These are phyloP conservation scores for Agaricales sp. DNA, from an alignment of 1,284 basidiomycete species.

Conservation along the genomic window DNA sequence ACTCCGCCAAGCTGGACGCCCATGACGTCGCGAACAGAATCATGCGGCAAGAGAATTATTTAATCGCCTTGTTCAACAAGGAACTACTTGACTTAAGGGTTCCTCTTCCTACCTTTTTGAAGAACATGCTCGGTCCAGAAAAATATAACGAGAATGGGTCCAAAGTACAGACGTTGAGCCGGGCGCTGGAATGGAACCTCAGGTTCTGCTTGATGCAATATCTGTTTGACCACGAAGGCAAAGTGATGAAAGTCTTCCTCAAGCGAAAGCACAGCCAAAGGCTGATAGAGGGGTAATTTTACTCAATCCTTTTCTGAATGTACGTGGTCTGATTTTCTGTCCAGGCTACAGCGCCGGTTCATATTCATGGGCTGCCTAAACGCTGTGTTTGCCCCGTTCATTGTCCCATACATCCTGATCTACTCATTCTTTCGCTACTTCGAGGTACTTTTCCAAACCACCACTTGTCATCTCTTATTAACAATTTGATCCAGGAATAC, in stretches of 20 bases:
- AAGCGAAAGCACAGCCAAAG: constrained; percentile 71
- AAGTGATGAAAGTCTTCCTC: constrained; percentile 84
- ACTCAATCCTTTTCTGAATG: background rate
- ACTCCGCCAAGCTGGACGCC: constrained; percentile 81
- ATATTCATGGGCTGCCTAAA: constrained; percentile 96
- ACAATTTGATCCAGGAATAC: constrained; percentile 62
- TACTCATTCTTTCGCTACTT: constrained; percentile 99
- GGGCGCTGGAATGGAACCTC: constrained; percentile 93
- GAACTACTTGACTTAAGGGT: constrained; percentile 84
- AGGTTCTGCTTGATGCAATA: constrained; percentile 92
- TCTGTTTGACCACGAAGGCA: constrained; percentile 81
- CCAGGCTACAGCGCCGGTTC: constrained; percentile 75
- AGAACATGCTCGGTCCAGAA: constrained; percentile 39
- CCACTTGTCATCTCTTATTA: constrained; percentile 5
- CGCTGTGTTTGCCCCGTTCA: constrained; percentile 92
- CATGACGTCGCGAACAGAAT: constrained; percentile 97
- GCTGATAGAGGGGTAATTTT: constrained; percentile 74
- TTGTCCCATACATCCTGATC: constrained; percentile 92
- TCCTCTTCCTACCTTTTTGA: constrained; percentile 56
- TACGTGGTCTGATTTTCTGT: constrained; percentile 1
- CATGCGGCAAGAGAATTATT: constrained; percentile 95
- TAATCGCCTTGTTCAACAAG: constrained; percentile 97
- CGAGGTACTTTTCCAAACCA: constrained; percentile 47
- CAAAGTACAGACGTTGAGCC: constrained; percentile 72
- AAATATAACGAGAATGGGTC: constrained; percentile 29